Conservation (phyloP, 805 yeast genomes). For the Torulaspora gathmanii region DNA sequence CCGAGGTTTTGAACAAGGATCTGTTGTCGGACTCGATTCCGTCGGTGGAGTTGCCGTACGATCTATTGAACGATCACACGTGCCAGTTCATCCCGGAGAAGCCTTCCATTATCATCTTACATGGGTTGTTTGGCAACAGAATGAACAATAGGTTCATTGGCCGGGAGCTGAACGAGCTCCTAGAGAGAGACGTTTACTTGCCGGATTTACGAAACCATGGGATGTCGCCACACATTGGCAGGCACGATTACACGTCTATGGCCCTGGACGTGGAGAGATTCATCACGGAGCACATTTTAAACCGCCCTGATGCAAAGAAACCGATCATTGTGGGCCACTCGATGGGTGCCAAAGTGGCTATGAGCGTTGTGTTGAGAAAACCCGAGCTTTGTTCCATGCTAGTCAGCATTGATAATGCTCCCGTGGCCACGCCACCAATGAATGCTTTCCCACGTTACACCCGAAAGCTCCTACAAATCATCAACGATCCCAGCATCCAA, state of each 20-base stretch:
- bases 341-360: constrained; percentile 92
- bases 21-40: constrained; percentile 38
- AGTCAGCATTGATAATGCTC: constrained; percentile 86
- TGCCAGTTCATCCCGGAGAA: constrained; percentile 24
- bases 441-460: constrained; percentile 65
- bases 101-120: constrained; percentile 72
- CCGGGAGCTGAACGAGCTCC: constrained; percentile 44
- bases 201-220: constrained; percentile 90
- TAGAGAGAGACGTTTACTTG: constrained; percentile 58
- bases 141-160: constrained; percentile 80
- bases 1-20: constrained; percentile 27
- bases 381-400: constrained; percentile 59
- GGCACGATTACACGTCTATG: constrained; percentile 75
- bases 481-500: constrained; percentile 42
- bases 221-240: constrained; percentile 67
- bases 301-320: constrained; percentile 34
- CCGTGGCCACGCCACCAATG: constrained; percentile 57
- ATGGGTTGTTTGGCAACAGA: constrained; percentile 85
- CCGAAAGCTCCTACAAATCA: constrained; percentile 54
- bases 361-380: constrained; percentile 72
- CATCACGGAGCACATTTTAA: constrained; percentile 43
- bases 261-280: constrained; percentile 83
- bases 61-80: constrained; percentile 39
- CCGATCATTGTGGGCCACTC: constrained; percentile 76
- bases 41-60: constrained; percentile 54